These are phyloP conservation scores for Calophaca sinica DNA, from an alignment of 306 rosid species.

Conservation along the genomic window DNA sequence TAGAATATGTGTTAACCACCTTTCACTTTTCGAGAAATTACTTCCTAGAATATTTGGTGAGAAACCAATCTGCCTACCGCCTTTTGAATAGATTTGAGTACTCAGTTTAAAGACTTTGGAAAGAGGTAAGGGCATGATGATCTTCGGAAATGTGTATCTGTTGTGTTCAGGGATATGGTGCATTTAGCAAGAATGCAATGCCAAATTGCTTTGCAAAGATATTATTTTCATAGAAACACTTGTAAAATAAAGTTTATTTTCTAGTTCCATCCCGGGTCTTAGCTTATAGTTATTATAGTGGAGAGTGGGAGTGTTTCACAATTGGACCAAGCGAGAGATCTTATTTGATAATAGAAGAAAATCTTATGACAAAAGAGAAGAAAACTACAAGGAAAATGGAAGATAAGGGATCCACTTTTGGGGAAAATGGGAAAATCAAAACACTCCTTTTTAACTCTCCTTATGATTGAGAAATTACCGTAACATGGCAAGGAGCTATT, in stretches of 20 bases:
- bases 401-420: not conserved
- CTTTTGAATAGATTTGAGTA: not conserved
- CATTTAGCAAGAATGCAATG: not conserved
- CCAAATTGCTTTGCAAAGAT: not conserved
- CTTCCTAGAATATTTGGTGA: not conserved
- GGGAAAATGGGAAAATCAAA: not conserved
- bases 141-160: not conserved
- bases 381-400: not conserved
- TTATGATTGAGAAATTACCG: conserved; percentile 62
- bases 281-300: not conserved
- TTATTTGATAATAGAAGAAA: conserved; percentile 16
- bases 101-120: not conserved
- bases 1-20: not conserved
- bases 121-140: not conserved
- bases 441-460: conserved; percentile 34
- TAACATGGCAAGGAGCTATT: conserved; percentile 93
- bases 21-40: not conserved
- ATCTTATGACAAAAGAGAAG: conserved; percentile 1
- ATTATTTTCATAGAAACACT: conserved; percentile 26
- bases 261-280: not conserved
- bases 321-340: not conserved
- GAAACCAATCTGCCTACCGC: not conserved
- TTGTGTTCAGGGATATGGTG: not conserved
- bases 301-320: conserved; percentile 4
- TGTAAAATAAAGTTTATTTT: not conserved